Evolutionary conservation across 208 protist species (phyloP), one percentile per base, ranked within the genome.

Genomic region (Crithidia brevicula): DNA sequence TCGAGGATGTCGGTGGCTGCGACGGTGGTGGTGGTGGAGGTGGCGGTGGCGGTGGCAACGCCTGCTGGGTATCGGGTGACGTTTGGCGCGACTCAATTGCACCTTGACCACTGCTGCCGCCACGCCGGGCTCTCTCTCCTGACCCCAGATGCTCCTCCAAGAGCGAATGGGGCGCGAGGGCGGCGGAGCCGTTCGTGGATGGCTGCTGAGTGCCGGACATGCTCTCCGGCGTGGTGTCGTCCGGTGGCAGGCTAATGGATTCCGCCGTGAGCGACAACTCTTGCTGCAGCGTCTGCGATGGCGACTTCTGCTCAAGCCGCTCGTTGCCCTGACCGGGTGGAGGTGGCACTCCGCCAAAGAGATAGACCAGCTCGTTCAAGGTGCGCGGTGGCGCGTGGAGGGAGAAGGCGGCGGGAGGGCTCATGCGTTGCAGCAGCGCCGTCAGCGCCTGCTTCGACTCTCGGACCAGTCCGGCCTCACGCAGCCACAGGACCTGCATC

Each of bases 401-500:
- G 30, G 65, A 68, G 36, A 79, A 64, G 43, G 58, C 68, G 25
- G 64, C 49, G 9, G 80, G 70, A 25, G 75, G 66, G 3, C 67
- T 43, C 76, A 82, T 69, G 36, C 38, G 56, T 28, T 66, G 42
- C 27, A 74, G 45, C 28, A 81, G 28, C 6, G 45, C 52, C 4
- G 61, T 22, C 13, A 83, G 31, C 9, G 82, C 56, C 33, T 31
- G 46, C 16, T 60, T 38, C 28, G 83, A 74, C 60, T 85, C 68
- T 42, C 61, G 52, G 45, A 49, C 23, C 31, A 92, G 54, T 6
- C 89, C 89, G 47, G 78, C 67, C 74, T 94, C 89, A 11, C 67
- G 74, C 60, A 91, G 53, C 89, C 89, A 94, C 65, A 91, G 54
- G 51, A 83, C 74, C 64, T 88, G 83, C 82, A 92, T 89, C 53